Percentiles rank a stretch among this genome's conserved stretches.
Conservation (phyloP, 495 filamentous ascomycete species). For the Pseudoneurospora amorphoporcata region DNA sequence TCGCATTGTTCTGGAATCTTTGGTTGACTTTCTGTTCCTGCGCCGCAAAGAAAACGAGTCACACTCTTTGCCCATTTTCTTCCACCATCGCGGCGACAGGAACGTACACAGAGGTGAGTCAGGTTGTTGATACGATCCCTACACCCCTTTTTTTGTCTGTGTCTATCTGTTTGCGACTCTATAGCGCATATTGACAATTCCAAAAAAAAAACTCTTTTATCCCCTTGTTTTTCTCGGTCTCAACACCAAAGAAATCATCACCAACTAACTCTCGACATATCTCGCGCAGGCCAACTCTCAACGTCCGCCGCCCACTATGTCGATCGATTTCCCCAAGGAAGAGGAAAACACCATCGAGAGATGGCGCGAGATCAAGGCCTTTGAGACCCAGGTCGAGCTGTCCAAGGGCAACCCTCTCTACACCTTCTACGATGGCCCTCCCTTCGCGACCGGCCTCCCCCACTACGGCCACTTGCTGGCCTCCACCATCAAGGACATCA, state of each 20-base stretch:
- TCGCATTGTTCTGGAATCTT: neutral
- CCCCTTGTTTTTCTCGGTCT: neutral
- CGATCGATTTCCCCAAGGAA: slow-evolving; percentile 84
- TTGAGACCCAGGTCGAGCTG: slow-evolving; percentile 45
- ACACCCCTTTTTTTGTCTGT: neutral
- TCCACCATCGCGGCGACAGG: neutral
- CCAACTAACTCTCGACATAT: neutral
- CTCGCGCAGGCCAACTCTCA: neutral
- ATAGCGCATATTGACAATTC: neutral
- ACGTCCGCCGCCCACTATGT: slow-evolving; percentile 41
- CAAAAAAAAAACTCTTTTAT: neutral
- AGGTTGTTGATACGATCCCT: neutral
- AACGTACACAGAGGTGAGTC: neutral
- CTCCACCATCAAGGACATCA: slow-evolving; percentile 96
- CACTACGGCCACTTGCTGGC: slow-evolving; percentile 95
- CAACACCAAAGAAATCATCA: neutral
- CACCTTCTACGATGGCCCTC: slow-evolving; percentile 72
- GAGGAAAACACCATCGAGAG: slow-evolving; percentile 70
- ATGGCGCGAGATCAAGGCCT: slow-evolving; percentile 89
- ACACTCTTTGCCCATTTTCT: slow-evolving; percentile 11
- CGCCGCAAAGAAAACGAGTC: slow-evolving; percentile 10
- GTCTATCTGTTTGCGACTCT: neutral
- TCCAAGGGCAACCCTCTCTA: slow-evolving; percentile 61
- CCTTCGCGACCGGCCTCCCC: slow-evolving; percentile 56
- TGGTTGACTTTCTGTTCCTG: neutral